These are phyloP conservation scores for Aspergillus ostianus DNA, from an alignment of 495 filamentous ascomycete genomes.

Conservation along the genomic window DNA sequence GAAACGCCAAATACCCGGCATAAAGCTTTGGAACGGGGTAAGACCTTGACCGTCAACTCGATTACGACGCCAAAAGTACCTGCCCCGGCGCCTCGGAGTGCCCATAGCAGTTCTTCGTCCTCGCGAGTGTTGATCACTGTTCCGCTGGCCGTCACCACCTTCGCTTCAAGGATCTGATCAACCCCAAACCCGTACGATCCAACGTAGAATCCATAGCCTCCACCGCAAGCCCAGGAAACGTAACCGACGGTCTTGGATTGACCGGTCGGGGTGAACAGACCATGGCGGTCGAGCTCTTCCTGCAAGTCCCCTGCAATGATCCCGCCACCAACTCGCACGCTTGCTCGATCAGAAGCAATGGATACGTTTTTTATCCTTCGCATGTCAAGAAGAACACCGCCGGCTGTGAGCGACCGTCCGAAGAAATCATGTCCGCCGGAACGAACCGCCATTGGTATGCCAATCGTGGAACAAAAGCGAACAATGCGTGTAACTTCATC, in stretches of 20 bases:
- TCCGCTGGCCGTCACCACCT: slow-evolving; percentile 32
- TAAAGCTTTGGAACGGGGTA: slow-evolving; percentile 24
- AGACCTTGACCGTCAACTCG: slow-evolving; percentile 37
- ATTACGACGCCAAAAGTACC: slow-evolving; percentile 38
- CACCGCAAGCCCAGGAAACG: slow-evolving; percentile 37
- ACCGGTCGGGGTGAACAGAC: slow-evolving; percentile 17
- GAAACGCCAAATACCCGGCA: slow-evolving; percentile 12
- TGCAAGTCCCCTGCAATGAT: slow-evolving; percentile 11
- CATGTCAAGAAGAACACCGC: slow-evolving; percentile 38
- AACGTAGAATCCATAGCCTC: slow-evolving; percentile 40
- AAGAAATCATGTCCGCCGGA: slow-evolving; percentile 38
- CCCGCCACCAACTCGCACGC: slow-evolving; percentile 39
- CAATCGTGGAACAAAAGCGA: slow-evolving; percentile 14
- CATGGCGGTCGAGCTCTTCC: not conserved
- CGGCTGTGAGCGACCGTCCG: slow-evolving; percentile 23
- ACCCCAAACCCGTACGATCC: slow-evolving; percentile 33
- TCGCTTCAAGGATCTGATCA: slow-evolving; percentile 40
- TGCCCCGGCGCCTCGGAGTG: slow-evolving; percentile 35
- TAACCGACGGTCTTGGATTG: slow-evolving; percentile 25
- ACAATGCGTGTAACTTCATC: slow-evolving; percentile 34
- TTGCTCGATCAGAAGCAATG: slow-evolving; percentile 20
- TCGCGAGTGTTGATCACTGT: slow-evolving; percentile 32
- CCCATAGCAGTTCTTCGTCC: slow-evolving; percentile 23
- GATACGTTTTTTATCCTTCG: slow-evolving; percentile 33
- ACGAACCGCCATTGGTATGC: slow-evolving; percentile 31